Conservation (phyloP, 2,329 filamentous ascomycete genomes). For the Sporothrix globosa region DNA sequence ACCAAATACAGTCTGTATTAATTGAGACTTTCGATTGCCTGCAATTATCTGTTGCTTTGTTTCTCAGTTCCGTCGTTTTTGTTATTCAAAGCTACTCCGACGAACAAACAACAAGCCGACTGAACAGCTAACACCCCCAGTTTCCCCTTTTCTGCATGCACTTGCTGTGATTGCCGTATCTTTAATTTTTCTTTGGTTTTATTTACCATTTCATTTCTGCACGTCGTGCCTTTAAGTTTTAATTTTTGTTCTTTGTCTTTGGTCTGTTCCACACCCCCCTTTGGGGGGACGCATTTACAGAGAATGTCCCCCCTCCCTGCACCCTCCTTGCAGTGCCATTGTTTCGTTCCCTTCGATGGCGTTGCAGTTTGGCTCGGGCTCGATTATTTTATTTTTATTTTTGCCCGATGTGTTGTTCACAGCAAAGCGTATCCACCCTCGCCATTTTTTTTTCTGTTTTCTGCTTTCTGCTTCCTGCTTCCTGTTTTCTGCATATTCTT, state of each 20-base stretch:
- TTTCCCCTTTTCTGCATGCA: constrained; percentile 18
- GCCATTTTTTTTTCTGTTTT: constrained; percentile 17
- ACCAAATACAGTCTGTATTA: background rate
- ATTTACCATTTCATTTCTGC: constrained; percentile 14
- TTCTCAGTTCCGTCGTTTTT: background rate
- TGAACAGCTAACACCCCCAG: constrained; percentile 10
- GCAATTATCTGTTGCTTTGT: background rate
- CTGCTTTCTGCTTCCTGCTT: constrained; percentile 13
- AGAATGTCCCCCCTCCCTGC: constrained; percentile 15
- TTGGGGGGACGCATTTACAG: constrained; percentile 7
- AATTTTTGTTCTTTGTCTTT: background rate
- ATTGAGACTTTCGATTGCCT: background rate
- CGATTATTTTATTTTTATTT: constrained; percentile 28
- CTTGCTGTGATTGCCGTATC: background rate
- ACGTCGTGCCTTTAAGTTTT: background rate
- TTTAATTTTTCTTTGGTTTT: background rate
- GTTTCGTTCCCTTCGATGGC: background rate
- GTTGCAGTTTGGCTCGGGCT: constrained; percentile 28
- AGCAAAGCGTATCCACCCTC: constrained; percentile 25
- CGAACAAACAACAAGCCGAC: background rate
- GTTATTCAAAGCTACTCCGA: background rate
- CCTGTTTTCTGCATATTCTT: constrained; percentile 1
- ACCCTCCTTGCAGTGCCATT: background rate
- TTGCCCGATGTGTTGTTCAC: constrained; percentile 26
- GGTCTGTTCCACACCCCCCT: constrained; percentile 18